Percentiles rank a stretch among this genome's conserved stretches.
Evolutionary conservation across 1,139 yeast species (phyloP).

Genomic region (Taphrina wiesneri): DNA sequence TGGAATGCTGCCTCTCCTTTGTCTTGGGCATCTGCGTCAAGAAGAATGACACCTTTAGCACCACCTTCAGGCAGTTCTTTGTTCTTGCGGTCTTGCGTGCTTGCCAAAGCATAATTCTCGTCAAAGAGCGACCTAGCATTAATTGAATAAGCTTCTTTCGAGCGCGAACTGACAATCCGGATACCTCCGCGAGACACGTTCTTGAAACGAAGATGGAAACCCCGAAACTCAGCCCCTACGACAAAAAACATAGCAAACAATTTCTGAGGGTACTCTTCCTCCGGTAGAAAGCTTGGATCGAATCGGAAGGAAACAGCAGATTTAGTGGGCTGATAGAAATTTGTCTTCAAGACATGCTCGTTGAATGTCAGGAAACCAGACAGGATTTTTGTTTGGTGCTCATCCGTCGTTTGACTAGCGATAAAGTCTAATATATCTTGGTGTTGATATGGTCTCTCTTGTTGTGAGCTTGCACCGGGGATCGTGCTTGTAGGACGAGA

Average conservation of each 20-base stretch:
- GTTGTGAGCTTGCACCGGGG: not conserved
- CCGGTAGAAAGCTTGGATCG: conserved; percentile 81
- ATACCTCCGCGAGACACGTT: conserved; percentile 99
- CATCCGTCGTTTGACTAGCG: conserved; percentile 68
- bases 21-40: conserved; percentile 74
- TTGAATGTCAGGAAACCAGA: conserved; percentile 82
- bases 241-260: conserved; percentile 94
- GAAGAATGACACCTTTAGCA: conserved; percentile 90
- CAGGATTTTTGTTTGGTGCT: conserved; percentile 78
- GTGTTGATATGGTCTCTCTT: not conserved
- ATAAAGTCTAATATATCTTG: conserved; percentile 49
- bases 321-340: conserved; percentile 90
- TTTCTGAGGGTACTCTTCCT: conserved; percentile 82
- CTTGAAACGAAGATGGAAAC: conserved; percentile 94
- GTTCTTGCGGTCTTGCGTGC: conserved; percentile 94
- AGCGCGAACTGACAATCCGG: conserved; percentile 87
- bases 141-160: conserved; percentile 78
- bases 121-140: conserved; percentile 89
- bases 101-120: conserved; percentile 93
- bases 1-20: conserved; percentile 84
- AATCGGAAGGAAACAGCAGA: conserved; percentile 93
- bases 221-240: conserved; percentile 95
- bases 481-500: not conserved
- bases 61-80: conserved; percentile 99
- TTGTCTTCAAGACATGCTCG: conserved; percentile 84